Base-by-base conservation (phyloP, 345 rosid genomes). In the Rubroshorea leprosula region DNA sequence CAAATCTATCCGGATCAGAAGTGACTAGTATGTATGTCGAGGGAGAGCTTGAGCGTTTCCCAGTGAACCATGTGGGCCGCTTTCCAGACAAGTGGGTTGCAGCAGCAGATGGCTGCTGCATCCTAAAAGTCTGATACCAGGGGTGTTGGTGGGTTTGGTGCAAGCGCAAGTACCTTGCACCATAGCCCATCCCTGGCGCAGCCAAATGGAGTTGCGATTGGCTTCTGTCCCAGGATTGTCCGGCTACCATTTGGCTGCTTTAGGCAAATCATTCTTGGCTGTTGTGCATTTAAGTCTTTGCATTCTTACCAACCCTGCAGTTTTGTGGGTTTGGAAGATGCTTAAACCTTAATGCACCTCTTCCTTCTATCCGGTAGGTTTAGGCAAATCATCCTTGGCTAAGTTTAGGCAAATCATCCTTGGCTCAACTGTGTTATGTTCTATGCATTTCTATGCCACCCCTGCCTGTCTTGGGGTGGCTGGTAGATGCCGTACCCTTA, bases 241-340 rank as follows among this genome's bases (percentile, higher is more conserved):
- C 70, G 7, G 25, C 51, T 54, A 13, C 74, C 58, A 58, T 74
- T 79, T 72, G 90, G 80, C 74, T 83, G 81, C 71, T 18, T 48
- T 65, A 78, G 99, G 99, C 99, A 89, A 89, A 49, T 89, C 99
- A 87, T 93, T 87, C 96, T 93, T 93, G 80, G 78, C 78, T 74
- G 62, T 65, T 53, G 12, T 50, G 49, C 23, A 10, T 19, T 14
- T 26, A 58, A 73, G 73, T 65, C 68, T 39, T 8, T 4, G 31
- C 47, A 47, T 27, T 15, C 15, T 43, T 26, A 6, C 19, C 52
- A 48, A 11, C 53, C 25, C 26, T 44, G 61, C 19, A 10, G 27
- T 29, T 23, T 21, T 21, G 45, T 21, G 21, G 23, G 23, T 49
- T 16, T 44, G 35, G 62, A 58, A 20, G 53, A 47, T 58, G 62